Conservation (phyloP, 495 filamentous ascomycete genomes). For the Trichoderma gamsii region DNA sequence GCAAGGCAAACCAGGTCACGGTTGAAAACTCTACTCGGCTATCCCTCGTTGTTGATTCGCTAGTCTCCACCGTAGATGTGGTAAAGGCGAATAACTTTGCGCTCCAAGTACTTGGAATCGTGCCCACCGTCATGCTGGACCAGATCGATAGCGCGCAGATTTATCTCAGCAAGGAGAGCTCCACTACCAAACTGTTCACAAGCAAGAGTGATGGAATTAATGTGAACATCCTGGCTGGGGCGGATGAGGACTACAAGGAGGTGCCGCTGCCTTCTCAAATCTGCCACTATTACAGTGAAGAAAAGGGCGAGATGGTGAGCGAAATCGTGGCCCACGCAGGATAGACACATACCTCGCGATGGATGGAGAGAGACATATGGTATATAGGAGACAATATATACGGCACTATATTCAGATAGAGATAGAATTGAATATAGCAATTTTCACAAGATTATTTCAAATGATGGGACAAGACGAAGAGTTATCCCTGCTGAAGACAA, state of each 20-base stretch:
- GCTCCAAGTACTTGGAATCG: constrained; percentile 73
- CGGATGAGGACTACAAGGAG: constrained; percentile 76
- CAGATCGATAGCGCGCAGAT: constrained; percentile 86
- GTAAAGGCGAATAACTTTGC: constrained; percentile 93
- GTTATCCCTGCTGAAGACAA: no score
- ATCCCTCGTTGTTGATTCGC: constrained; percentile 78
- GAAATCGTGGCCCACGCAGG: constrained; percentile 90
- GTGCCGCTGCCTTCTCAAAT: constrained; percentile 85
- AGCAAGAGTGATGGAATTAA: constrained; percentile 83
- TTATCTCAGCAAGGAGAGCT: constrained; percentile 74
- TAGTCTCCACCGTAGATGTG: constrained; percentile 86
- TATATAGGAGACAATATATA: not conserved
- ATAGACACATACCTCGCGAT: constrained; percentile 28
- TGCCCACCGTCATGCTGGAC: constrained; percentile 85
- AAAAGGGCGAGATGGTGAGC: constrained; percentile 64
- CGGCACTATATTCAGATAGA: not conserved
- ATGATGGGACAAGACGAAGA: no score
- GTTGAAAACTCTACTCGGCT: constrained; percentile 83
- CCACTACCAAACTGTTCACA: constrained; percentile 73
- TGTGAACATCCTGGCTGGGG: constrained; percentile 66
- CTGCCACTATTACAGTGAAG: constrained; percentile 62
- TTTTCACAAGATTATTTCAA: not conserved
- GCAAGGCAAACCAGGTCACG: constrained; percentile 92
- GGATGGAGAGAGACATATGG: not conserved
- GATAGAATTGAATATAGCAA: constrained; percentile 8